Base-by-base conservation (phyloP, 257 asterid genomes). In the Nicotiana attenuata region DNA sequence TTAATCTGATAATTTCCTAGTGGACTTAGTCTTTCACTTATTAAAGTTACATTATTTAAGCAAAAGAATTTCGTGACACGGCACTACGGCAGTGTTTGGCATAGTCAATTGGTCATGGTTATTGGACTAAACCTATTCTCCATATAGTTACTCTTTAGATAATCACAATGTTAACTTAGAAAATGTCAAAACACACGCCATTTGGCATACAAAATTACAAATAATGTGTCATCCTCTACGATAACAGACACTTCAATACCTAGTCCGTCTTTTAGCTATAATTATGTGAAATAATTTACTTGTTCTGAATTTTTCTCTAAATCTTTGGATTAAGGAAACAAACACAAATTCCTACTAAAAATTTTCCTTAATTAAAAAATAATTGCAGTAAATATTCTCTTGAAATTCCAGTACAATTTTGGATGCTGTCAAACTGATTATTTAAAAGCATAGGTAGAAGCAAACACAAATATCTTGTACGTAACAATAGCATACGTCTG, bases 51-150 rank as follows among this genome's bases (percentile, higher is more conserved):
- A 20, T 19, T 57, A 19, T 57, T 57, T 57, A 6, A 56, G 10
- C 10, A 2, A 56, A 15, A 50, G 16, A 9, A 47, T 35, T 26
- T 75, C 26, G 29, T 33, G 41, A 50, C 80, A 75, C 63, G 64
- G 80, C 28, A 2, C n/a, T n/a, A n/a, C n/a, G n/a, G n/a, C 45
- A 4, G 41, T 50, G 45, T 75, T 50, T 75, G 80, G 45, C 80
- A 50, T 24, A 38, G 26, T 75, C 79, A 24, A 75, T 50, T 75
- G 16, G 79, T 24, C 79, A 22, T 75, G 41, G 80, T 50, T 22
- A 59, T 26, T 75, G 80, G 61, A 75, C 63, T 75, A 75, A 50
- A 75, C 79, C 24, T n/a, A 71, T 71, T 56, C 8, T 73, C 14
- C 61, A 47, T 41, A 3, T 6, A 0, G 5, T 22, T 13, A 47